Conservation (phyloP, 2,329 filamentous ascomycete species). For the Trichoderma atrobrunneum region DNA sequence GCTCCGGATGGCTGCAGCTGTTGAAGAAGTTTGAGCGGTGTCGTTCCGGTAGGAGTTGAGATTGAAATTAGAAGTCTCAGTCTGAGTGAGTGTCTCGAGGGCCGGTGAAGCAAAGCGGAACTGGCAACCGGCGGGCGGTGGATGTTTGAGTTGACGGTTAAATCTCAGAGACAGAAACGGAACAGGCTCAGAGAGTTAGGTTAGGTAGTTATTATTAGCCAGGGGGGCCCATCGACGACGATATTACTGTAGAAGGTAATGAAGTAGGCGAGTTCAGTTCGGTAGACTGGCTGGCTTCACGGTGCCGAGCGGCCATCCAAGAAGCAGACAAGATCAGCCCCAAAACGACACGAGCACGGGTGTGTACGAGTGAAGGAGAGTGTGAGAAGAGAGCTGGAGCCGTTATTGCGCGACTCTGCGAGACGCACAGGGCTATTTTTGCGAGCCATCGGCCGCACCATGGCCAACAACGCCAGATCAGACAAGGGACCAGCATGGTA, state of each 20-base stretch:
- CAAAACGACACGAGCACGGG: background rate
- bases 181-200: background rate
- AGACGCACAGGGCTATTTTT: slow-evolving; percentile 9
- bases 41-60: background rate
- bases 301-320: slow-evolving; percentile 1
- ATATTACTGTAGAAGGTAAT: background rate
- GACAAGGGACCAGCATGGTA: slow-evolving; percentile 6
- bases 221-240: background rate
- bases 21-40: background rate
- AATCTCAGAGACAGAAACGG: slow-evolving; percentile 1
- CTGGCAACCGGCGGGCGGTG: background rate
- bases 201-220: background rate
- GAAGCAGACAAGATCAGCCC: background rate
- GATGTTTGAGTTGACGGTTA: background rate
- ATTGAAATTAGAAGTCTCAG: background rate
- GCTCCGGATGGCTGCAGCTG: background rate
- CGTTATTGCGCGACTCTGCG: background rate
- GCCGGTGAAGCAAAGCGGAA: background rate
- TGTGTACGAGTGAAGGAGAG: background rate
- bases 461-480: background rate
- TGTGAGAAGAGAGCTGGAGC: background rate
- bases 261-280: background rate
- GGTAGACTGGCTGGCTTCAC: background rate
- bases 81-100: slow-evolving; percentile 4
- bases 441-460: slow-evolving; percentile 1